Conservation (phyloP, 1,139 yeast genomes). For the Kodamaea arcana region DNA sequence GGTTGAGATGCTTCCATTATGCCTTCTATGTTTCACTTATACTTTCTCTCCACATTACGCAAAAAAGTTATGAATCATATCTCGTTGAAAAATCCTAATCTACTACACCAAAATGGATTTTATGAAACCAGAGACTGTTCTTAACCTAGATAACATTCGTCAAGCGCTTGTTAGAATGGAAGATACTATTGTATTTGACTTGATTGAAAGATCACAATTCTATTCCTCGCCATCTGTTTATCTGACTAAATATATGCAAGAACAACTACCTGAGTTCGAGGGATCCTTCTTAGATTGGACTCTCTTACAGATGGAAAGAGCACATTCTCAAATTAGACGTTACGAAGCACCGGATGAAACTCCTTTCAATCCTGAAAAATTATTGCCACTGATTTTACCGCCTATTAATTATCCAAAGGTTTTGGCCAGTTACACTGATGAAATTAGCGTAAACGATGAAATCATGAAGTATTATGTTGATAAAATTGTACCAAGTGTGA, state of each 20-base stretch:
- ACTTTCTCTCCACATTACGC: no score
- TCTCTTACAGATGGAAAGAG: slow-evolving; percentile 66
- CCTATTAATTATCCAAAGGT: slow-evolving; percentile 73
- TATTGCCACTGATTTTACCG: slow-evolving; percentile 72
- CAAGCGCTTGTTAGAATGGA: slow-evolving; percentile 88
- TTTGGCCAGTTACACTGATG: slow-evolving; percentile 68
- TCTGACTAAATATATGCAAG: slow-evolving; percentile 40
- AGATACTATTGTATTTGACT: slow-evolving; percentile 87
- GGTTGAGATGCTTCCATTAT: no score
- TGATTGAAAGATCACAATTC: slow-evolving; percentile 91
- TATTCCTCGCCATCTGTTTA: slow-evolving; percentile 74
- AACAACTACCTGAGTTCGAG: slow-evolving; percentile 60
- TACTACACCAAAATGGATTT: no score
- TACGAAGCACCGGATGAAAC: slow-evolving; percentile 93
- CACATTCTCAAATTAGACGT: slow-evolving; percentile 82
- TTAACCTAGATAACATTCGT: slow-evolving; percentile 77
- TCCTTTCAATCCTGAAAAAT: slow-evolving; percentile 77
- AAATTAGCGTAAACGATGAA: slow-evolving; percentile 69
- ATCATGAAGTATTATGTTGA: slow-evolving; percentile 66
- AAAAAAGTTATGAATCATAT: no score
- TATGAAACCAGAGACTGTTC: slow-evolving; percentile 75
- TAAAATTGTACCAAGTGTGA: slow-evolving; percentile 67
- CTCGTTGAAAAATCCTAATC: no score
- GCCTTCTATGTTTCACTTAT: no score
- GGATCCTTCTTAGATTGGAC: slow-evolving; percentile 90